Percentiles rank a stretch among this genome's conserved stretches.
These are phyloP conservation scores for Graphiopsis chlorocephala DNA, from an alignment of 2,329 filamentous ascomycete species.

Conservation along the genomic window DNA sequence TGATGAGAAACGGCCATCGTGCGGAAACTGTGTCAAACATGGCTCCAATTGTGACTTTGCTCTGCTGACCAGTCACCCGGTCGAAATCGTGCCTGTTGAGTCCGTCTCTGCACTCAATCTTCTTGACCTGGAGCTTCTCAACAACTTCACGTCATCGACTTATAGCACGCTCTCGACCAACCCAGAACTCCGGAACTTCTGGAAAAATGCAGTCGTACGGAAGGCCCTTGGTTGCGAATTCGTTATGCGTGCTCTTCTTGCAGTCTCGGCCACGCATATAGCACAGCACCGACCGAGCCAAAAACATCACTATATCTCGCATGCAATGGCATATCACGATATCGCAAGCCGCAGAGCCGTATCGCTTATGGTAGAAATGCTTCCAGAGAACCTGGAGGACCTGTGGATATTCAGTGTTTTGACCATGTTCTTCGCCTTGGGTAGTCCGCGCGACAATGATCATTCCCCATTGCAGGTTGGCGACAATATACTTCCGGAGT, in stretches of 20 bases:
- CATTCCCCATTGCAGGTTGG: background rate
- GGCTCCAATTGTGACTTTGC: slow-evolving; percentile 1
- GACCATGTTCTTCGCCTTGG: slow-evolving; percentile 2
- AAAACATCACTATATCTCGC: slow-evolving; percentile 1
- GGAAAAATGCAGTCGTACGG: slow-evolving; percentile 1
- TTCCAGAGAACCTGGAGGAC: background rate
- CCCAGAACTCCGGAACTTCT: background rate
- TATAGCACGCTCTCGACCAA: background rate
- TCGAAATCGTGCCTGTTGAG: background rate
- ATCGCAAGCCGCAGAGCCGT: background rate
- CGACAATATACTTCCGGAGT: background rate
- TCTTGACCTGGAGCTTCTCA: slow-evolving; percentile 1
- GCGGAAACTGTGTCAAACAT: slow-evolving; percentile 8
- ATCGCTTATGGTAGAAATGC: background rate
- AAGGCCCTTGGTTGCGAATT: background rate
- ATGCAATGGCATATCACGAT: slow-evolving; percentile 1
- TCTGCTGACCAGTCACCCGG: background rate
- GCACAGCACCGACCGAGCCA: background rate
- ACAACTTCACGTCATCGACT: slow-evolving; percentile 3
- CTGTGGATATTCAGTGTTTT: slow-evolving; percentile 5
- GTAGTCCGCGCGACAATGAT: background rate
- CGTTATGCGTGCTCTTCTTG: slow-evolving; percentile 5
- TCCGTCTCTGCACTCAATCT: background rate
- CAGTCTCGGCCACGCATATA: slow-evolving; percentile 6
- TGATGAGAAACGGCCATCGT: slow-evolving; percentile 4